phyloP scores from a whole-genome alignment of 2,329 filamentous ascomycete species.

The Arthrobotrys musiformis region DNA sequence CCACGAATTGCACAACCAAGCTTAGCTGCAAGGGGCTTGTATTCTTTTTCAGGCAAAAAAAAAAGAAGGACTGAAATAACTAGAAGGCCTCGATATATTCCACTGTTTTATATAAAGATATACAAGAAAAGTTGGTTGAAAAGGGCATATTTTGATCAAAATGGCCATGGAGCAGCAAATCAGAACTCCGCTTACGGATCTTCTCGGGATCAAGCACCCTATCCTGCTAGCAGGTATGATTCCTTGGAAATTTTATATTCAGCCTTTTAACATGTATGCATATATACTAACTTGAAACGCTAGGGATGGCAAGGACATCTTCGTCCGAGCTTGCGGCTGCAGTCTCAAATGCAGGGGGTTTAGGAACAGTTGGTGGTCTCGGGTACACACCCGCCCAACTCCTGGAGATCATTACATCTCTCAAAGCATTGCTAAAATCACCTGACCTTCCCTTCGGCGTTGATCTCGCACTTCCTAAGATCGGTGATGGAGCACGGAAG shows the following conservation, averaged over 20 bases:
- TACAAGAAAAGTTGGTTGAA: neutral
- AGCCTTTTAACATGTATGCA: neutral
- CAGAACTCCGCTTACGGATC: slow-evolving; percentile 78
- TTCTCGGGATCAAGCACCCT: slow-evolving; percentile 86
- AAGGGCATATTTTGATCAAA: neutral
- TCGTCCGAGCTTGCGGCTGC: slow-evolving; percentile 82
- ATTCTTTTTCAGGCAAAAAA: neutral
- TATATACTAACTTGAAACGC: neutral
- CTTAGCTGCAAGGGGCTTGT: too few relatives aligned
- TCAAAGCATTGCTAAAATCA: slow-evolving; percentile 77
- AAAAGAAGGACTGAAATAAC: too few relatives aligned
- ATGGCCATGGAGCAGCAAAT: slow-evolving; percentile 64
- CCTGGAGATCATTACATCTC: slow-evolving; percentile 82
- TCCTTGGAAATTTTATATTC: neutral
- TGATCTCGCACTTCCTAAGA: slow-evolving; percentile 88
- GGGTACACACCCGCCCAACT: slow-evolving; percentile 80
- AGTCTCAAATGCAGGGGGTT: slow-evolving; percentile 86
- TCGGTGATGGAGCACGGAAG: slow-evolving; percentile 82
- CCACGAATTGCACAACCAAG: too few relatives aligned
- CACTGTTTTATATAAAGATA: neutral
- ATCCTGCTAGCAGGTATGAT: slow-evolving; percentile 80
- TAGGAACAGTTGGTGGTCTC: slow-evolving; percentile 78
- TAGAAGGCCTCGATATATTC: too few relatives aligned
- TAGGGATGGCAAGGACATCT: slow-evolving; percentile 81
- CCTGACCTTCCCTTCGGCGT: slow-evolving; percentile 85